Evolutionary conservation across 2,329 filamentous ascomycete species (phyloP), one percentile per base, ranked within the genome.

Genomic region (Chaetoscypha palmicola): DNA sequence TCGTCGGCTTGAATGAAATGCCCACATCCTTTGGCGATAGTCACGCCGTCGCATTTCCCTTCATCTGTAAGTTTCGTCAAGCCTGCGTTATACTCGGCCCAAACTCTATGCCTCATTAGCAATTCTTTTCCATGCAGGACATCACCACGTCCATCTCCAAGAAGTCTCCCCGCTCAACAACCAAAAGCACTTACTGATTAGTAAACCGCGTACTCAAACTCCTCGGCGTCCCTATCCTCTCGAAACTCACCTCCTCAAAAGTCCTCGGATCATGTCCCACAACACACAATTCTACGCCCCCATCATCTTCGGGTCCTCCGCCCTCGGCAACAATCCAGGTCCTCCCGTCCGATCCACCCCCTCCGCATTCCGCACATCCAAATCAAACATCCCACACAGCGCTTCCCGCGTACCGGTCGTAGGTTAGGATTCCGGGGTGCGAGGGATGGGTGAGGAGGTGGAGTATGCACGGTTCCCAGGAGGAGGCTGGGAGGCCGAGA

Each of bases 1-100:
- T 58, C 43, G 38, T 64, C 60, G 21, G 48, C 56, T 26, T 63
- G 62, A 12, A 63, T 53, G 22, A 64, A 63, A 45, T 64, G 62
- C 0, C 61, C 61, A 49, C 47, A 56, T n/a, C 55, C 54, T 19
- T 54, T 55, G 3, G 60, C 59, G 36, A 63, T 61, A 2, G 58
- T 30, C 3, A 60, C 57, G 2, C 50, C 54, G 26, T 54, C 54
- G 20, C 51, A 48, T 19, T 50, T 55, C 7, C 54, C 54, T 12
- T 49, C 34, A 30, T 59, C 54, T 7, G 59, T 64, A 37, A 64
- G 51, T 28, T 47, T 38, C 20, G 51, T 54, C 14, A 64, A 48
- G 14, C 52, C 57, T 28, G 57, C 34, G 33, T 64, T 64, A 38
- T 64, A 63, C 48, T 56, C 49, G 4, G 54, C 46, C 62, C 61